phyloP scores from a whole-genome alignment of 495 filamentous ascomycete genomes.

The Collariella sp. region DNA sequence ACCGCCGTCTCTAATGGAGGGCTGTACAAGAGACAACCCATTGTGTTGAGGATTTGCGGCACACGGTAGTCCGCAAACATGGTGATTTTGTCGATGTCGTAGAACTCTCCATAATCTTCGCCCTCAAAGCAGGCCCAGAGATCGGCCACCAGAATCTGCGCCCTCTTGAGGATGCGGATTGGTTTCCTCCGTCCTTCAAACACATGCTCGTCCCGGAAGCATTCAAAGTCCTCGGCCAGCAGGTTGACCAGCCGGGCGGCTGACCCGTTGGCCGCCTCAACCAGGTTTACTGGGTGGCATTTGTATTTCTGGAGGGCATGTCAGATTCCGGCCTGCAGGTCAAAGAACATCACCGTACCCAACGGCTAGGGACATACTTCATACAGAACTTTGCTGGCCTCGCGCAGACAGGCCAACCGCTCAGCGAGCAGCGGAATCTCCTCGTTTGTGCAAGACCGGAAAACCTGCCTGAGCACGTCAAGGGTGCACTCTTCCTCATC shows the following conservation, averaged over 20 bases:
- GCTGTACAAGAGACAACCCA: slow-evolving; percentile 77
- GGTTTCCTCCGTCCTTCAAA: slow-evolving; percentile 60
- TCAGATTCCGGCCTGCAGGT: neutral
- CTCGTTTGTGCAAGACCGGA: slow-evolving; percentile 77
- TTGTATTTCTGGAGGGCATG: slow-evolving; percentile 57
- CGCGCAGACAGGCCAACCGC: slow-evolving; percentile 67
- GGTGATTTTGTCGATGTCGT: slow-evolving; percentile 88
- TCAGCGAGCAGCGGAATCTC: slow-evolving; percentile 79
- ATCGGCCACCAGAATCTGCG: slow-evolving; percentile 93
- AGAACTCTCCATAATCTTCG: slow-evolving; percentile 67
- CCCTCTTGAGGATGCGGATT: slow-evolving; percentile 81
- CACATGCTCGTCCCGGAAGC: slow-evolving; percentile 70
- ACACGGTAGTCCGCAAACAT: slow-evolving; percentile 99
- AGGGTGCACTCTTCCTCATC: slow-evolving; percentile 69
- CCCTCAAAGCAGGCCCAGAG: slow-evolving; percentile 91
- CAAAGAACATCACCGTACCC: neutral
- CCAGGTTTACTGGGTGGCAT: slow-evolving; percentile 63
- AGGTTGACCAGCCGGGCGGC: slow-evolving; percentile 78
- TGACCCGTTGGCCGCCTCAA: slow-evolving; percentile 67
- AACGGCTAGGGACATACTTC: slow-evolving; percentile 49
- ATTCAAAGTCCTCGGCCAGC: slow-evolving; percentile 68
- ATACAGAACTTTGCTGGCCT: slow-evolving; percentile 76
- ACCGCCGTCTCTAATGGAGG: slow-evolving; percentile 68
- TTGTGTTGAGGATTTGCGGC: slow-evolving; percentile 79
- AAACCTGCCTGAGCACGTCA: slow-evolving; percentile 64